These are phyloP conservation scores for Fusarium solani-melongenae DNA, from an alignment of 2,329 filamentous ascomycete genomes.

Conservation along the genomic window DNA sequence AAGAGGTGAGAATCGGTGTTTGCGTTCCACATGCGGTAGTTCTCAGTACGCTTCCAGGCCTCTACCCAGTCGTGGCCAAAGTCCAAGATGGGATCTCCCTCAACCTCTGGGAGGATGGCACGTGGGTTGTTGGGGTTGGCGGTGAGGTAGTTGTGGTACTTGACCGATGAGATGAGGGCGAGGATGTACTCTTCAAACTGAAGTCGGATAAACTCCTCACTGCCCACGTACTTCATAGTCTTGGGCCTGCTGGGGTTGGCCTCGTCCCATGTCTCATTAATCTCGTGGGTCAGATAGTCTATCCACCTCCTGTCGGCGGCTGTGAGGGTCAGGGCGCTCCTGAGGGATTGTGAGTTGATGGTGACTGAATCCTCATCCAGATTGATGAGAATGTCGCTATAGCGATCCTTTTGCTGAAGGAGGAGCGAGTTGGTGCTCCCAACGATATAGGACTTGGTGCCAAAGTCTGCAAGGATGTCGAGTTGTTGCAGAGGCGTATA, in stretches of 20 bases:
- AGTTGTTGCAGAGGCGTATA: constrained; percentile 97
- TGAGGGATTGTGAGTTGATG: constrained; percentile 83
- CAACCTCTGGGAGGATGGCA: constrained; percentile 73
- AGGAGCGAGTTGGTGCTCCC: constrained; percentile 96
- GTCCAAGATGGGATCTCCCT: constrained; percentile 86
- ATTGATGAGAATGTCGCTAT: constrained; percentile 96
- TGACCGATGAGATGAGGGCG: constrained; percentile 86
- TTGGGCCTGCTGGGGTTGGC: constrained; percentile 89
- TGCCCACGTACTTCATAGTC: constrained; percentile 93
- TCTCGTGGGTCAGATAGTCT: constrained; percentile 90
- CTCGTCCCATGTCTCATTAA: constrained; percentile 97
- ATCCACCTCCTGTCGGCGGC: constrained; percentile 95
- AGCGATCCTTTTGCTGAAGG: constrained; percentile 92
- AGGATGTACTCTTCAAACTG: constrained; percentile 98
- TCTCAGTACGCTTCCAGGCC: constrained; percentile 89
- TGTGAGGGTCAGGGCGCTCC: constrained; percentile 80
- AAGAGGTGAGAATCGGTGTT: constrained; percentile 89
- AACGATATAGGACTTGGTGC: constrained; percentile 97
- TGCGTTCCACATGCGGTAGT: constrained; percentile 88
- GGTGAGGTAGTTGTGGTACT: constrained; percentile 83
- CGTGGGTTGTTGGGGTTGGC: constrained; percentile 75
- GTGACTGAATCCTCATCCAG: constrained; percentile 89
- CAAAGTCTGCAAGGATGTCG: constrained; percentile 90
- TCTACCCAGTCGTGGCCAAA: constrained; percentile 88
- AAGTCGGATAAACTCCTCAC: constrained; percentile 95